Evolutionary conservation across 2,329 filamentous ascomycete genomes (phyloP).

Genomic region (Ophiobolus disseminans): DNA sequence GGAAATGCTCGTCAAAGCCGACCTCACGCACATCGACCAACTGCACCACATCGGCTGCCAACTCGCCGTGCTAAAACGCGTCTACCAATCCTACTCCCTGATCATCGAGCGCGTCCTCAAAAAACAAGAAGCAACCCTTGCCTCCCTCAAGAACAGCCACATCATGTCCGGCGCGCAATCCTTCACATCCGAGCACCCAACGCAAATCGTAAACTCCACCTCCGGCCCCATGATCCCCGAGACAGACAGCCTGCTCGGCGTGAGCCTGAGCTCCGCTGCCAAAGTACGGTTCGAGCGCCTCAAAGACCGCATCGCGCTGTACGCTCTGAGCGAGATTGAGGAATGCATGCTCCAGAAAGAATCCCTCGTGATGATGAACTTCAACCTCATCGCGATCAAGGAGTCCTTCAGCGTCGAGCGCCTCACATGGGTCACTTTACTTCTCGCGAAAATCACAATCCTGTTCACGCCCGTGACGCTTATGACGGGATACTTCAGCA

Average conservation of each 20-base stretch:
- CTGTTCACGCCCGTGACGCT: slow-evolving; percentile 77
- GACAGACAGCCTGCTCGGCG: slow-evolving; percentile 52
- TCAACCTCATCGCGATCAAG: slow-evolving; percentile 78
- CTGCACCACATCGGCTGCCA: slow-evolving; percentile 68
- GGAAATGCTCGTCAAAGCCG: slow-evolving; percentile 62
- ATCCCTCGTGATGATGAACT: slow-evolving; percentile 74
- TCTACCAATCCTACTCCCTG: slow-evolving; percentile 67
- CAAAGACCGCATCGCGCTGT: slow-evolving; percentile 64
- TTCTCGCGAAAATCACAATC: slow-evolving; percentile 77
- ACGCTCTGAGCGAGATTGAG: slow-evolving; percentile 67
- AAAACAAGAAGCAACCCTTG: slow-evolving; percentile 52
- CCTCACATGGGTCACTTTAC: slow-evolving; percentile 73
- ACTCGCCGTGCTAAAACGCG: slow-evolving; percentile 65
- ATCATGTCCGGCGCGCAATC: slow-evolving; percentile 45
- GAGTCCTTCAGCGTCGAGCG: slow-evolving; percentile 75
- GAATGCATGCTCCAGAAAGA: slow-evolving; percentile 74
- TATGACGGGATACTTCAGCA: slow-evolving; percentile 77
- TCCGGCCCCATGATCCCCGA: slow-evolving; percentile 37
- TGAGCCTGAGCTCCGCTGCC: slow-evolving; percentile 57
- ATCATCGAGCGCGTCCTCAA: slow-evolving; percentile 66
- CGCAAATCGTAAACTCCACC: slow-evolving; percentile 12
- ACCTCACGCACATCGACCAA: slow-evolving; percentile 56
- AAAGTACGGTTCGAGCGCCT: slow-evolving; percentile 66
- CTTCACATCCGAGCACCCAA: slow-evolving; percentile 31
- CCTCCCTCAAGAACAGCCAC: slow-evolving; percentile 54